phyloP scores from a whole-genome alignment of 1,284 basidiomycete species.

The Takashimella koratensis region DNA sequence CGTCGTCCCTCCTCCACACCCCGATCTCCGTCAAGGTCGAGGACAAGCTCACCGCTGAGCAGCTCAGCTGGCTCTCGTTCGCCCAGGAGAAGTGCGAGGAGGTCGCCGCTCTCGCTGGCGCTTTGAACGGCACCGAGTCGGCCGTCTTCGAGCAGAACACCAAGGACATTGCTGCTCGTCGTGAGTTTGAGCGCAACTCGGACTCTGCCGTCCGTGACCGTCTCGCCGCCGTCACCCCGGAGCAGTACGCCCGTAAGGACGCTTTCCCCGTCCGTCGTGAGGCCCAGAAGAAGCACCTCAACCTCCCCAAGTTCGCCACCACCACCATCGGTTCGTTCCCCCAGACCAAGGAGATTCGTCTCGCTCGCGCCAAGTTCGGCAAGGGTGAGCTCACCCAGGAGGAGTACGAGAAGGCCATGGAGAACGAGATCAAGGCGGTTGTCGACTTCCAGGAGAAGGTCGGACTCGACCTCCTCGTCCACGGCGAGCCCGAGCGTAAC shows the following conservation, averaged over 20 bases:
- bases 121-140: slow-evolving; percentile 72
- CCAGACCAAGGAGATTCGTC: slow-evolving; percentile 99
- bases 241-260: slow-evolving; percentile 85
- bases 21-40: slow-evolving; percentile 93
- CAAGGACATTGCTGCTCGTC: slow-evolving; percentile 87
- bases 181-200: slow-evolving; percentile 91
- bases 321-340: slow-evolving; percentile 99
- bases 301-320: slow-evolving; percentile 95
- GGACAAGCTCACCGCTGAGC: slow-evolving; percentile 83
- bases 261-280: slow-evolving; percentile 84
- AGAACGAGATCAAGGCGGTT: slow-evolving; percentile 93
- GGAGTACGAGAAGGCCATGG: slow-evolving; percentile 97
- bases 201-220: slow-evolving; percentile 95
- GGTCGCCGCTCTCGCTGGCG: slow-evolving; percentile 81
- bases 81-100: slow-evolving; percentile 95
- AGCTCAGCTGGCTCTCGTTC: slow-evolving; percentile 99
- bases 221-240: slow-evolving; percentile 83
- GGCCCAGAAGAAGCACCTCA: slow-evolving; percentile 82
- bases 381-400: slow-evolving; percentile 85
- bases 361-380: slow-evolving; percentile 87
- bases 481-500: slow-evolving; percentile 98
- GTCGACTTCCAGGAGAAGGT: slow-evolving; percentile 96
- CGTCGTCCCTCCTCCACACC: slow-evolving; percentile 96
- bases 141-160: slow-evolving; percentile 82
- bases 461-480: slow-evolving; percentile 95